Conservation (phyloP, 2,329 filamentous ascomycete species). For the Fusarium sp. region DNA sequence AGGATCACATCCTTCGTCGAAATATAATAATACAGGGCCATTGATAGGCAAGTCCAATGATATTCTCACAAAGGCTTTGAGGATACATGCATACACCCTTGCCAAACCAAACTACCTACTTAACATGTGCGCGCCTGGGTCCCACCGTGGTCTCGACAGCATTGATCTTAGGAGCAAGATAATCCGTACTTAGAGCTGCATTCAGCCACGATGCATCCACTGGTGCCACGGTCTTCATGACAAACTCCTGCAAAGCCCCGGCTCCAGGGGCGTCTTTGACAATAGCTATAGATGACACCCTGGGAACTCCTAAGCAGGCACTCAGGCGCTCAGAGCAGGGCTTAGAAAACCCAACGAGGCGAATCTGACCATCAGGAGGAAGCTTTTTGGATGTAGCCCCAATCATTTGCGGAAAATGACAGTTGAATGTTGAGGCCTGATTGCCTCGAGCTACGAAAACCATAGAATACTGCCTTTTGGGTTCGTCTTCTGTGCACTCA, state of each 20-base stretch:
- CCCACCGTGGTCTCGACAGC: constrained; percentile 54
- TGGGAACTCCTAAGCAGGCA: constrained; percentile 68
- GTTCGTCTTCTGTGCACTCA: not conserved
- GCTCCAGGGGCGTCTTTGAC: constrained; percentile 67
- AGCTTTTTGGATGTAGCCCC: constrained; percentile 61
- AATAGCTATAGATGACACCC: constrained; percentile 74
- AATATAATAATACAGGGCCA: not conserved
- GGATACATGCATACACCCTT: constrained; percentile 10
- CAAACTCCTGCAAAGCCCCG: constrained; percentile 67
- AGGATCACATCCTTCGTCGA: not conserved
- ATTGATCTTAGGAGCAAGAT: constrained; percentile 52
- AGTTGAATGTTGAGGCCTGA: constrained; percentile 68
- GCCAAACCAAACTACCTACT: constrained; percentile 14
- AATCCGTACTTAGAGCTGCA: constrained; percentile 39
- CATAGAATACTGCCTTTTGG: constrained; percentile 57
- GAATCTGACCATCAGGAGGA: constrained; percentile 57
- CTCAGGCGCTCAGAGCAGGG: constrained; percentile 69
- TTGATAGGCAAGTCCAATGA: not conserved
- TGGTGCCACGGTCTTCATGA: constrained; percentile 63
- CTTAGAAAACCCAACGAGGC: constrained; percentile 73
- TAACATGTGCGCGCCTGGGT: constrained; percentile 45
- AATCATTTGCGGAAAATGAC: constrained; percentile 70
- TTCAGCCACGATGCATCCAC: constrained; percentile 67
- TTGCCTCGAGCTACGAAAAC: constrained; percentile 71
- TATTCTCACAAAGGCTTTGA: not conserved